Percentiles rank a stretch among this genome's conserved stretches.
These are phyloP conservation scores for Manihot esculenta DNA, from an alignment of 441 rosid species.

Conservation along the genomic window DNA sequence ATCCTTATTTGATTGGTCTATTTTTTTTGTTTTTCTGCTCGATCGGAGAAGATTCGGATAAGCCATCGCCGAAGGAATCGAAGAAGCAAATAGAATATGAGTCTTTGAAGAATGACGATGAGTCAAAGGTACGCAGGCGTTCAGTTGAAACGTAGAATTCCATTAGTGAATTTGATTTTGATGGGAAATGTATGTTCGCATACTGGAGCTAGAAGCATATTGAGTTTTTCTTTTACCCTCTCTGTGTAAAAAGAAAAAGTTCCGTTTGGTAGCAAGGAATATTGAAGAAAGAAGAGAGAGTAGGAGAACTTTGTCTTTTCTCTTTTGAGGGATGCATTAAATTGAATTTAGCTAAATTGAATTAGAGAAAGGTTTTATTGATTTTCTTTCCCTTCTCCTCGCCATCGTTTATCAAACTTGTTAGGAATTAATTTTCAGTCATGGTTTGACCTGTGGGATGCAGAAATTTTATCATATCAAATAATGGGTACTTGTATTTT, in stretches of 20 bases:
- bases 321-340: not conserved
- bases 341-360: not conserved
- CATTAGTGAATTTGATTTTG: not conserved
- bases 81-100: slow-evolving; percentile 17
- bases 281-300: not conserved
- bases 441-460: not conserved
- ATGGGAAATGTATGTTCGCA: not conserved
- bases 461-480: too few relatives aligned
- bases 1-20: slow-evolving; percentile 15
- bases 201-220: not conserved
- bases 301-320: not conserved
- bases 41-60: slow-evolving; percentile 59
- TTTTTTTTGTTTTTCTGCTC: not conserved
- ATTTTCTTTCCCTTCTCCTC: not conserved
- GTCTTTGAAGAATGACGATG: slow-evolving; percentile 32
- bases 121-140: slow-evolving; percentile 45
- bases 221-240: not conserved
- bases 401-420: not conserved
- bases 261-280: slow-evolving; percentile 14
- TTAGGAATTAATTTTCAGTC: not conserved
- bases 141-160: not conserved
- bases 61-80: slow-evolving; percentile 31
- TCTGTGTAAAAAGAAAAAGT: not conserved
- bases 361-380: not conserved
- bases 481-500: not conserved